Base-by-base conservation (phyloP, 306 rosid species). In the Rosa rugosa region DNA sequence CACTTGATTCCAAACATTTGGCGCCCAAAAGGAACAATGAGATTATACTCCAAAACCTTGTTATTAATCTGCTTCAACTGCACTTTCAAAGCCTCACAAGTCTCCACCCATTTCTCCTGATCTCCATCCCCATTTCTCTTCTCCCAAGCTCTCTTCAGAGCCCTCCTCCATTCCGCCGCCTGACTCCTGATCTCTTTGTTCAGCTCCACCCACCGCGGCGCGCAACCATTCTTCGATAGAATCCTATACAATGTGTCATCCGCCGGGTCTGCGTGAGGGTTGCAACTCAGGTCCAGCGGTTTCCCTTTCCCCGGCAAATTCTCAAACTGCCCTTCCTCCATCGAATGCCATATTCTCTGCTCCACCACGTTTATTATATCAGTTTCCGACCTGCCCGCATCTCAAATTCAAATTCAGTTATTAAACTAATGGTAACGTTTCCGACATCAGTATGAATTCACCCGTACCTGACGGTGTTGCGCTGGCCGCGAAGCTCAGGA, bases 181-280 rank as follows among this genome's bases (percentile, higher is more conserved):
- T 47, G 79, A 66, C 41, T 80, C 84, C 97, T 88, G 69, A 94
- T 92, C 85, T 94, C 98, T 68, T 92, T 90, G 97, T 94, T 94
- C 84, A 92, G 98, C 73, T 90, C 94, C 71, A 92, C 91, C 97
- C 97, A 94, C 80, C 89, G 93, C 0, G 97, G 98, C 4, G 96
- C 94, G 54, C 97, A 94, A 14, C 91, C 90, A 62, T 94, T 94
- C 80, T 89, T 90, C 0, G 96, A 90, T 22, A 92, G 89, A 72
- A 94, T 88, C 64, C 97, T 78, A 71, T 94, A 89, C 75, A 94
- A 45, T 45, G 98, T 90, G 82, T 94, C 98, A 66, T 90, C 97
- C 47, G 97, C 97, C 62, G 98, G 93, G 84, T 94, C 97, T 3
- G 92, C 98, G 49, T 94, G 97, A 78, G 98, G 97, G 80, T 94